Conservation (phyloP, 805 yeast genomes). For the Tetrapisispora iriomotensis region DNA sequence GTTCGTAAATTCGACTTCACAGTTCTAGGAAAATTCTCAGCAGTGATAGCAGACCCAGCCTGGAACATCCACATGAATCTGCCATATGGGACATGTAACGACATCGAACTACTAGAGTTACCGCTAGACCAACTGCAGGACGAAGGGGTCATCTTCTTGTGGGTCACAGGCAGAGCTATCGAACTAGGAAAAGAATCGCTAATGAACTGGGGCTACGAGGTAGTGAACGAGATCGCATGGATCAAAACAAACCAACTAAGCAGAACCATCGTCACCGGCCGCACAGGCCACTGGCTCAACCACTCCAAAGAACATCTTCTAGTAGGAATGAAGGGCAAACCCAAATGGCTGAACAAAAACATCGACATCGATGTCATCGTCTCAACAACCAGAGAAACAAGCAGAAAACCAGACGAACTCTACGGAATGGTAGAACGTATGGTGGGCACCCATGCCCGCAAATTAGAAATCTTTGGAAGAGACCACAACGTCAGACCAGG, state of each 20-base stretch:
- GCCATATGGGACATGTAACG: constrained; percentile 71
- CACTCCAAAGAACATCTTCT: constrained; percentile 88
- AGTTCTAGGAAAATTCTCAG: constrained; percentile 70
- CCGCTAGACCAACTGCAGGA: constrained; percentile 63
- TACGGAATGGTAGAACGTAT: constrained; percentile 79
- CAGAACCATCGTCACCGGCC: constrained; percentile 85
- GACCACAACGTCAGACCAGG: constrained; percentile 81
- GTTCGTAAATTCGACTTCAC: constrained; percentile 61
- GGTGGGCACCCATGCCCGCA: constrained; percentile 67
- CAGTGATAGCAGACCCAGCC: constrained; percentile 86
- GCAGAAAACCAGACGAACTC: constrained; percentile 84
- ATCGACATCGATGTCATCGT: constrained; percentile 72
- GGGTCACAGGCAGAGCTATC: constrained; percentile 95
- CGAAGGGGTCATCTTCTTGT: constrained; percentile 73
- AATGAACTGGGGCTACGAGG: constrained; percentile 70
- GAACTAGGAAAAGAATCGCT: constrained; percentile 78
- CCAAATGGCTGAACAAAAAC: constrained; percentile 55
- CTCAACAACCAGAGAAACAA: constrained; percentile 77
- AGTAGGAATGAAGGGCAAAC: constrained; percentile 77
- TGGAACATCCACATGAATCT: constrained; percentile 93
- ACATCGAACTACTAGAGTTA: constrained; percentile 57
- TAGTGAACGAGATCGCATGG: constrained; percentile 81
- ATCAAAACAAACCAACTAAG: constrained; percentile 79
- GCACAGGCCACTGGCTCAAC: constrained; percentile 96
- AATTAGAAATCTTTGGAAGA: constrained; percentile 83